Evolutionary conservation across 805 yeast species (phyloP).

Genomic region (Priceomyces fermenticarens): DNA sequence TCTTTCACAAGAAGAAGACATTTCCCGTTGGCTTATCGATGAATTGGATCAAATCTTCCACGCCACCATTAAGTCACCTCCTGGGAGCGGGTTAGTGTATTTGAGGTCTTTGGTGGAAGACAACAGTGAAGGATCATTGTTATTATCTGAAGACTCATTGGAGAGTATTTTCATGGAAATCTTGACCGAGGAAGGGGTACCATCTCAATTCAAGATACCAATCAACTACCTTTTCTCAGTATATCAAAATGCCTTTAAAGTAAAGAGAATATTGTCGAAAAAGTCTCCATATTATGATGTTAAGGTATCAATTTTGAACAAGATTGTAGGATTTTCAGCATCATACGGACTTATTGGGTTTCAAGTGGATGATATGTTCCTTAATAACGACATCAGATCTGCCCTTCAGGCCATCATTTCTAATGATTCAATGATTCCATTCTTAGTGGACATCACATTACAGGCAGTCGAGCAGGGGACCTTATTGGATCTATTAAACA

Average conservation of each 20-base stretch:
- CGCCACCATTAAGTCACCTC: conserved; percentile 24
- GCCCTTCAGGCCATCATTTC: conserved; percentile 24
- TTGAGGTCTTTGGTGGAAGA: conserved; percentile 25
- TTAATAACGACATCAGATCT: conserved; percentile 34
- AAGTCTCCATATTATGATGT: conserved; percentile 35
- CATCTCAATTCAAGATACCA: conserved; percentile 29
- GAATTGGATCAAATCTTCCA: conserved; percentile 37
- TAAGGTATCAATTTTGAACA: conserved; percentile 43
- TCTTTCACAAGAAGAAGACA: conserved; percentile 6
- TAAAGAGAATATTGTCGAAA: conserved; percentile 41
- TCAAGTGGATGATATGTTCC: conserved; percentile 64
- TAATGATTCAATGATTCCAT: conserved; percentile 24
- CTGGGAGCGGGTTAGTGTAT: conserved; percentile 11
- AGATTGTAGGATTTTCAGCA: conserved; percentile 46
- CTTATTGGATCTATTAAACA: conserved; percentile 55
- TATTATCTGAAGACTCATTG: conserved; percentile 29
- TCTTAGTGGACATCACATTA: conserved; percentile 53
- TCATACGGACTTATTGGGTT: conserved; percentile 68
- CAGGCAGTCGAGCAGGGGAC: conserved; percentile 67
- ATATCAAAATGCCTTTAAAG: conserved; percentile 40
- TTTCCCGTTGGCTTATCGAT: conserved; percentile 34
- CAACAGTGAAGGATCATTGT: conserved; percentile 7
- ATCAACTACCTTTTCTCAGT: conserved; percentile 46
- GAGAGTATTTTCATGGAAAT: conserved; percentile 56
- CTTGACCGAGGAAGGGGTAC: conserved; percentile 53